phyloP scores from a whole-genome alignment of 352 stramenopile genomes.

The Phytophthora ohioensis region DNA sequence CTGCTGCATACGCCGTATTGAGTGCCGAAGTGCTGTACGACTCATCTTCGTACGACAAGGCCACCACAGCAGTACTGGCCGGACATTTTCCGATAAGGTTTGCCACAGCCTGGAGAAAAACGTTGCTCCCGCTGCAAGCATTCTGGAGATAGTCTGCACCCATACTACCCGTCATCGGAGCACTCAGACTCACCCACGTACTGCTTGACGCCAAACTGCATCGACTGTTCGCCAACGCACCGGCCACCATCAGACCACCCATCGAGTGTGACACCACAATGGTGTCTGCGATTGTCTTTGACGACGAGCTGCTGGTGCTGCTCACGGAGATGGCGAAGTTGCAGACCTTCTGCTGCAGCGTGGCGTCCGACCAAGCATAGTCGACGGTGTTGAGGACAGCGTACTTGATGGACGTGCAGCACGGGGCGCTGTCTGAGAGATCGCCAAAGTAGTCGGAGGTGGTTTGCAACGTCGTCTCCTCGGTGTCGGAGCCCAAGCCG shows the following conservation, averaged over 20 bases:
- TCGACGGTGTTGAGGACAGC: slow-evolving; percentile 40
- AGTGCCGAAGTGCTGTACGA: slow-evolving; percentile 26
- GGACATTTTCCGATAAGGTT: slow-evolving; percentile 48
- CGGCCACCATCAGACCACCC: slow-evolving; percentile 45
- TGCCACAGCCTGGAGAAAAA: slow-evolving; percentile 34
- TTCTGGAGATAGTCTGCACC: slow-evolving; percentile 48
- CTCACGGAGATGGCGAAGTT: slow-evolving; percentile 37
- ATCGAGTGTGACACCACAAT: slow-evolving; percentile 55
- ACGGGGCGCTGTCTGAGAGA: slow-evolving; percentile 38
- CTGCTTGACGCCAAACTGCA: slow-evolving; percentile 46
- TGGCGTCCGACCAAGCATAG: slow-evolving; percentile 37
- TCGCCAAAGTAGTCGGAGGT: slow-evolving; percentile 42
- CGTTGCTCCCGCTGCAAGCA: slow-evolving; percentile 38
- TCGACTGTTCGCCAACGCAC: slow-evolving; percentile 43
- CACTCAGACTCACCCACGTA: slow-evolving; percentile 47
- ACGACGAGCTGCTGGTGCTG: slow-evolving; percentile 28
- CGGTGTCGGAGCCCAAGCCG: slow-evolving; percentile 25
- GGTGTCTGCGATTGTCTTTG: slow-evolving; percentile 36
- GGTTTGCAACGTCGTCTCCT: slow-evolving; percentile 28
- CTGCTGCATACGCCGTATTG: slow-evolving; percentile 37
- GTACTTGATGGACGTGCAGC: slow-evolving; percentile 47
- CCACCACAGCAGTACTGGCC: slow-evolving; percentile 27
- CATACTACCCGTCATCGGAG: slow-evolving; percentile 51
- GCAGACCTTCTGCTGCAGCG: slow-evolving; percentile 44
- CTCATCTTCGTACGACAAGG: slow-evolving; percentile 41